These are phyloP conservation scores for Cucumis melo DNA, from an alignment of 306 rosid genomes.

Conservation along the genomic window DNA sequence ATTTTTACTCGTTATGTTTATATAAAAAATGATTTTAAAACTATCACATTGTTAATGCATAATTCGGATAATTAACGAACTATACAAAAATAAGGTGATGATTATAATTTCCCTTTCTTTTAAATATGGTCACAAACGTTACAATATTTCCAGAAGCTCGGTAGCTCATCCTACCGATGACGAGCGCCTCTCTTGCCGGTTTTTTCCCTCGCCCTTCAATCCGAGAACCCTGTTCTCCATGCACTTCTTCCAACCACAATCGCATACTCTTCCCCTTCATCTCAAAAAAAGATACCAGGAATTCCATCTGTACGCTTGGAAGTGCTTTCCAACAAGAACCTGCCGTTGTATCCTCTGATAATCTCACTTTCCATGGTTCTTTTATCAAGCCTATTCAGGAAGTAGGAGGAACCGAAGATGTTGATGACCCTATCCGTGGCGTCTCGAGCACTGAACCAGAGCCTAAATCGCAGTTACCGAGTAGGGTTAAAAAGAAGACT, in stretches of 20 bases:
- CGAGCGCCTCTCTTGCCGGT: neutral
- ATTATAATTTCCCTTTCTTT: no score
- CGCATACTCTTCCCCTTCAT: neutral
- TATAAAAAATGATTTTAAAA: no score
- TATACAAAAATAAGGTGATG: no score
- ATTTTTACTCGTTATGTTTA: no score
- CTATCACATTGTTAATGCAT: no score
- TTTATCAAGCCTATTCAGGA: neutral
- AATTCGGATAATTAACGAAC: no score
- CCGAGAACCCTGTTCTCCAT: neutral
- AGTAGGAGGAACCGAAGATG: neutral
- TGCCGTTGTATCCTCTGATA: neutral
- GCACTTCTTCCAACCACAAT: neutral
- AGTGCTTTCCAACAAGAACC: neutral
- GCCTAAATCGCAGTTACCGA: conserved; percentile 3
- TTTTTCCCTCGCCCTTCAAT: neutral
- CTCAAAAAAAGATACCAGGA: neutral
- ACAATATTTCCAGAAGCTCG: neutral
- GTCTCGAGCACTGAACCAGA: neutral
- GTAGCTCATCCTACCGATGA: neutral
- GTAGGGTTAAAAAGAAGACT: conserved; percentile 34
- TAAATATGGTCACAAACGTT: no score
- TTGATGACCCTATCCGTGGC: neutral
- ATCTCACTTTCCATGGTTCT: neutral
- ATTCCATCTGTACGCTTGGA: neutral